Base-by-base conservation (phyloP, 345 rosid genomes). In the Rhodamnia argentea region DNA sequence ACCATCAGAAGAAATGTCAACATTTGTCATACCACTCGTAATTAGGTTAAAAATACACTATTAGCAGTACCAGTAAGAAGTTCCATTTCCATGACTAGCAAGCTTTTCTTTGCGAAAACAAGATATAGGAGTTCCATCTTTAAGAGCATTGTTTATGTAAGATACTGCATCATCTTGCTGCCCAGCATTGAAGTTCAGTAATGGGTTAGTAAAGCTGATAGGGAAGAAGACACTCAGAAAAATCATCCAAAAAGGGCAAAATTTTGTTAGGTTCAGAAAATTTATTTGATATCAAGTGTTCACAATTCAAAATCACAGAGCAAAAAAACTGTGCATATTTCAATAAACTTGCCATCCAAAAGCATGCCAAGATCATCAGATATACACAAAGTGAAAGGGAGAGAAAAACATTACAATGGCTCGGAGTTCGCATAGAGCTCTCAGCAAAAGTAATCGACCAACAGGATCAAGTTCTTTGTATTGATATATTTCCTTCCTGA, bases 361-460 rank as follows among this genome's bases (percentile, higher is more conserved):
- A 52, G 47, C 62, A 37, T 55, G 55, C 18, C 12, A 23, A 75
- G 78, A 27, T 40, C 32, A 57, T 47, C 32, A 86, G 11, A 60
- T 22, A 32, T 64, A 37, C 53, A 83, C 2, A 0, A 53, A 32
- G 44, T 16, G 12, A 83, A 82, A 24, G 37, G 52, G 56, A 76
- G 54, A 76, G 82, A 60, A 50, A 24, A 83, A 70, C 10, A 86
- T 87, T 95, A 96, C 99, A 76, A 93, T 92, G 51, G 92, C 93
- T 64, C 99, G 95, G 83, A 95, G 89, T 91, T 96, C 99, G 88
- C 98, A 95, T 29, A 96, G 98, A 82, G 96, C 98, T 90, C 92
- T 96, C 10, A 96, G 88, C 78, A 96, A 86, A 82, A 75, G 89
- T 53, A 96, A 88, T n/a, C 99, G 95, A 84, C 70, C 59, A 52